These are phyloP conservation scores for Barnettozyma populi DNA, from an alignment of 805 yeast species.

Conservation along the genomic window DNA sequence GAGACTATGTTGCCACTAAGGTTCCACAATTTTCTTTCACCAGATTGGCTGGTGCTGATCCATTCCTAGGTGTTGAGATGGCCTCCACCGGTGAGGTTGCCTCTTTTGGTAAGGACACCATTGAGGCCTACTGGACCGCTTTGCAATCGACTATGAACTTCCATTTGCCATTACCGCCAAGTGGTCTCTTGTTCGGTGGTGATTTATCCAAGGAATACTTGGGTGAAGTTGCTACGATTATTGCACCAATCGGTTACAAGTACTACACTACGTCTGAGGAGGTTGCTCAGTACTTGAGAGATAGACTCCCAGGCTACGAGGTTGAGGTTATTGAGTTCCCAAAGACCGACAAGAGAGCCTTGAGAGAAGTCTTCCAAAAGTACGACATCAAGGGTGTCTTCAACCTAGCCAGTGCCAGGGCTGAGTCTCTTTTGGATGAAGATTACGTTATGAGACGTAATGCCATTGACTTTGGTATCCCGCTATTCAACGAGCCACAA, in stretches of 20 bases:
- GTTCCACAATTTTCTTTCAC: slow-evolving; percentile 99
- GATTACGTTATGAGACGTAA: slow-evolving; percentile 98
- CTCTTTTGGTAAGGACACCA: slow-evolving; percentile 79
- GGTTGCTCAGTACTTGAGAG: slow-evolving; percentile 64
- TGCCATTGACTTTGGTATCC: slow-evolving; percentile 96
- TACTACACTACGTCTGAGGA: slow-evolving; percentile 70
- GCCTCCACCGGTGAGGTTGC: slow-evolving; percentile 99
- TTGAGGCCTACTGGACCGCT: slow-evolving; percentile 97
- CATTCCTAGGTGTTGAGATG: slow-evolving; percentile 98
- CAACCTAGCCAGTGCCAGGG: slow-evolving; percentile 88
- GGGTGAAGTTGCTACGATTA: slow-evolving; percentile 64
- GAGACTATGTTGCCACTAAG: slow-evolving; percentile 89
- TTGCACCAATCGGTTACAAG: slow-evolving; percentile 74
- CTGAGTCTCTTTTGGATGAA: slow-evolving; percentile 75
- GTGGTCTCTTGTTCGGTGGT: slow-evolving; percentile 92
- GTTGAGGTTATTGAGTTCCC: slow-evolving; percentile 80
- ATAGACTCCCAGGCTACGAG: slow-evolving; percentile 33
- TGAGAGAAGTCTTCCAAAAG: slow-evolving; percentile 88
- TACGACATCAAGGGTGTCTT: slow-evolving; percentile 82
- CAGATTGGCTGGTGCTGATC: slow-evolving; percentile 98
- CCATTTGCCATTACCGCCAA: slow-evolving; percentile 85
- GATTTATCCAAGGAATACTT: slow-evolving; percentile 68
- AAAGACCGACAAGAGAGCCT: slow-evolving; percentile 83
- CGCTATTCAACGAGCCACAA: slow-evolving; percentile 94
- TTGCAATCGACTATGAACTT: slow-evolving; percentile 97